Base-by-base conservation (phyloP, 2,329 filamentous ascomycete species). In the Blastomyces percursus region DNA sequence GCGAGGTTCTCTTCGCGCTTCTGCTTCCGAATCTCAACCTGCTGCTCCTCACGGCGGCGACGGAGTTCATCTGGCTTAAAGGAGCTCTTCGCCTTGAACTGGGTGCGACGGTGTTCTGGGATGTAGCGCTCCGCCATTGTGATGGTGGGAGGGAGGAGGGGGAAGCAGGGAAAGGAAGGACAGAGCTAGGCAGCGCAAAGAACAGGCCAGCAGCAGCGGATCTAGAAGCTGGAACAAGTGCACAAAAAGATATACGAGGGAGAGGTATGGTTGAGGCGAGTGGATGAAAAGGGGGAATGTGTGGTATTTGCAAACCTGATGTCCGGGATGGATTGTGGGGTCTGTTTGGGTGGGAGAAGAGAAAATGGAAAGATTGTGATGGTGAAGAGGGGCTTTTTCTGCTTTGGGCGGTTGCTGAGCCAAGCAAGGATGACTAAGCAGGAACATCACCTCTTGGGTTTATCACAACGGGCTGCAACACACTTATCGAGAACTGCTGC, bases 51-150 rank as follows among this genome's bases (percentile, higher is more conserved):
- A 75, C 94, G 94, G 76, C 94, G 94, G 74, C 94, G 92, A 76
- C 94, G 91, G 69, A 99, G 88, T 82, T 99, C 94, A 77, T 99
- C 94, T 72, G 93, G 93, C 86, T 96, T 96, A 84, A 99, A 97
- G 73, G 91, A 91, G 80, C 90, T 93, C 85, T 96, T 96, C 62
- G 94, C 94, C 88, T 99, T 99, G 87, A 96, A 99, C 82, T 96
- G 92, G 69, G 91, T 96, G 76, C 94, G 92, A 78, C 94, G 91
- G 83, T 99, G 94, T 82, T 99, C 94, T 77, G 94, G 94, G 74
- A 99, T 99, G 82, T 96, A 99, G 74, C 94, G 90, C 78, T 99
- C 94, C 78, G 94, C 89, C 94, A 99, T 99, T 80, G 72, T 87
- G 71, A 70, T 67, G 70, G 72, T 66, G 68, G 72, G 63, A 60